Conservation (phyloP, 2,329 filamentous ascomycete species). For the Thielaviopsis euricoi region DNA sequence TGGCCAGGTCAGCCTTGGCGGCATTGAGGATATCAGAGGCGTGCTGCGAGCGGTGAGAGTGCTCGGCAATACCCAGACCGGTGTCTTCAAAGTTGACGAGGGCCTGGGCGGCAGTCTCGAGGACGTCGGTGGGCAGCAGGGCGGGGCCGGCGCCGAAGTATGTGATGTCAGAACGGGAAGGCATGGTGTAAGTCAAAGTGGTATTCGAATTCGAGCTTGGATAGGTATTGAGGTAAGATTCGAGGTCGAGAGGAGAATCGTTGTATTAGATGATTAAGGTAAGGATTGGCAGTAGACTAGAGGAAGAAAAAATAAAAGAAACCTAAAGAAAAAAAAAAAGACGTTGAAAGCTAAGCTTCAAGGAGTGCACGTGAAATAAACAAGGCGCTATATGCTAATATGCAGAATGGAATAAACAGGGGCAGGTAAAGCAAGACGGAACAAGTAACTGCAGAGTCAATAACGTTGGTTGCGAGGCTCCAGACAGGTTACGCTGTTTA, state of each 20-base stretch:
- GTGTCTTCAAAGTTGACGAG: conserved; percentile 68
- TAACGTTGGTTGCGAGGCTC: not conserved
- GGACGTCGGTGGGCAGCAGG: conserved; percentile 63
- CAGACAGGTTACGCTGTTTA: not conserved
- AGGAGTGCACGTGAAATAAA: not conserved
- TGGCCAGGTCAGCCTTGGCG: conserved; percentile 56
- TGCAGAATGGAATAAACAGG: not conserved
- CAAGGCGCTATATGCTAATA: not conserved
- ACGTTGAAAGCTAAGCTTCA: not conserved
- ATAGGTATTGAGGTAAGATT: not conserved
- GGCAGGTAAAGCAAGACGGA: not conserved
- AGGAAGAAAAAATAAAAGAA: not conserved
- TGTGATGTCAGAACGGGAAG: conserved; percentile 54
- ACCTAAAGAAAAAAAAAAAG: not conserved
- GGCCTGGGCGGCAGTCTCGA: conserved; percentile 59
- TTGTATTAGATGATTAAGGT: not conserved
- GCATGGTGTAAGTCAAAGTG: conserved; percentile 36
- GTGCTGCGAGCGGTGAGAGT: conserved; percentile 69
- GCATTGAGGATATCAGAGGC: conserved; percentile 66
- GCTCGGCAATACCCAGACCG: conserved; percentile 75
- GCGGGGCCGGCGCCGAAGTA: conserved; percentile 90
- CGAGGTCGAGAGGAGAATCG: not conserved
- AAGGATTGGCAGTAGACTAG: too few relatives aligned
- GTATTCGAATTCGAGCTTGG: not conserved
- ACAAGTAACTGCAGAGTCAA: not conserved